phyloP scores from a whole-genome alignment of 2,329 filamentous ascomycete genomes.

The Pseudogymnoascus sp. region DNA sequence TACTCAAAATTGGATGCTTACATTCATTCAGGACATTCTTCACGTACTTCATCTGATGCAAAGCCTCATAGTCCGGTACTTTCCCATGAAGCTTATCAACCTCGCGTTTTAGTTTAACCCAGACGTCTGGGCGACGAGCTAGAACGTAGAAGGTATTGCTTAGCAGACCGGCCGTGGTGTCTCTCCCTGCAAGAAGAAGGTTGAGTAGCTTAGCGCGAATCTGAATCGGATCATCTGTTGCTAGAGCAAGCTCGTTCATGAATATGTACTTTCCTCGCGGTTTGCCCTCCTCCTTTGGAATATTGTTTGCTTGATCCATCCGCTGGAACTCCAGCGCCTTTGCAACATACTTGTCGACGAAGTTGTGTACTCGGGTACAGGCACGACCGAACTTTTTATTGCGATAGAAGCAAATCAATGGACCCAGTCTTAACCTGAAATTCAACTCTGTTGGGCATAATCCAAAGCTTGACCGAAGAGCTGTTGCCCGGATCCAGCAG shows the following conservation, averaged over 20 bases:
- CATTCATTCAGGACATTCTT: no score
- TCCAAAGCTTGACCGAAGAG: constrained; percentile 40
- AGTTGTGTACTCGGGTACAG: constrained; percentile 14
- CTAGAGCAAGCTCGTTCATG: constrained; percentile 45
- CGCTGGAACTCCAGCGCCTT: constrained; percentile 11
- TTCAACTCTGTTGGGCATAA: background rate
- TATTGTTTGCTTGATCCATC: background rate
- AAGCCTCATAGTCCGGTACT: constrained; percentile 24
- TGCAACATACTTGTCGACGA: constrained; percentile 11
- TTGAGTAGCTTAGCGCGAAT: constrained; percentile 44
- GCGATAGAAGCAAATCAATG: constrained; percentile 35
- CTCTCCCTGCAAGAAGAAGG: constrained; percentile 49
- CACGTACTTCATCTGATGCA: no score
- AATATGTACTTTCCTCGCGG: constrained; percentile 35
- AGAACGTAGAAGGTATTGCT: constrained; percentile 40
- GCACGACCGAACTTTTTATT: constrained; percentile 21
- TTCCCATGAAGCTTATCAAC: constrained; percentile 28
- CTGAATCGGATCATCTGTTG: constrained; percentile 36
- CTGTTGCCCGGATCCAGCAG: constrained; percentile 4
- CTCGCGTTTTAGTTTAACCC: constrained; percentile 36
- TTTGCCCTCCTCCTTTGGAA: no score
- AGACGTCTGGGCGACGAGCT: constrained; percentile 29
- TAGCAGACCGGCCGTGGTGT: constrained; percentile 47
- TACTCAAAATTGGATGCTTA: no score
- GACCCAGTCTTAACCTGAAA: background rate